Base-by-base conservation (phyloP, 1,139 yeast genomes). In the Yamadazyma sp. region DNA sequence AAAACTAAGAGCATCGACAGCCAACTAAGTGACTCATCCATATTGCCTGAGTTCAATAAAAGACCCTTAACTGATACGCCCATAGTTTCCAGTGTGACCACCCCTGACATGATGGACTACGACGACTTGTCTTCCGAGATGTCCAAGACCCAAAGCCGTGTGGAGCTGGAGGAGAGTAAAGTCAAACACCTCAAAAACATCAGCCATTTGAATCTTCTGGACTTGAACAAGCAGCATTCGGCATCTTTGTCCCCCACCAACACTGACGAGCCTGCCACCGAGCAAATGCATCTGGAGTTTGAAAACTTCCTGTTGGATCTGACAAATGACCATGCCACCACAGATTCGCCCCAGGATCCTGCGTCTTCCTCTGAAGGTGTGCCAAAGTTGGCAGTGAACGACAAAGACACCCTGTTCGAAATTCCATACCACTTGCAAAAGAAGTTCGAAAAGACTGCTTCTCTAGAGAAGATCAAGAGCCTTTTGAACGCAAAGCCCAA, bases 21-120 rank as follows among this genome's bases (percentile, higher is more conserved):
- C 5, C 67, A 58, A 36, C 42, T 55, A 34, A 40, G 42, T 29
- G 58, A 56, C 35, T 54, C 62, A 8, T 50, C 48, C 33, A 50
- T 56, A 31, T 61, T 77, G 34, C 86, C 87, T 0, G 81, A 69
- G 42, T 83, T 83, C 58, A 79, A 83, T 55, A 80, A 77, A 57
- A 66, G 88, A 34, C 89, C 91, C 0, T 62, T 80, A 41, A 81
- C 83, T 33, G 91, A 83, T 55, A 83, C 91, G 0, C 91, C 91
- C 0, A 70, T 81, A 2, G 78, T 75, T 4, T 79, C 85, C 28
- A 62, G 70, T 10, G 62, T 67, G 45, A 67, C 77, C 1, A 79
- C 86, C 1, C 88, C 88, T 0, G 58, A 60, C 17, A 62, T 64
- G 18, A 51, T 59, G 28, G 38, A 40, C 23, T 37, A 37, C 1